Evolutionary conservation across 2,329 filamentous ascomycete species (phyloP), one percentile per base, ranked within the genome.

Genomic region (Penicillium sp.): DNA sequence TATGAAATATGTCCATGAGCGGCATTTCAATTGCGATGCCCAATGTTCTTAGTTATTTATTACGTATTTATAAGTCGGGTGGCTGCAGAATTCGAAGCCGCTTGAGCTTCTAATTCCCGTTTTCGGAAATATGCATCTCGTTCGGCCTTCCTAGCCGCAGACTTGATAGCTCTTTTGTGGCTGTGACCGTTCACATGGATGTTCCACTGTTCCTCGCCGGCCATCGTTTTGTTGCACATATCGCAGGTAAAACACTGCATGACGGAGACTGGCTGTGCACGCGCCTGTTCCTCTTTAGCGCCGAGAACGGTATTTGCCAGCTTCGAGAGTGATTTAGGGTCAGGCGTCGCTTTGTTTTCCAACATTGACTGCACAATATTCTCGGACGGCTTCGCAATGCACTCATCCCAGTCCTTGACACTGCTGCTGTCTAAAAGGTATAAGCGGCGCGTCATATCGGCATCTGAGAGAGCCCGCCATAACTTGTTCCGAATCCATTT

Each of bases 401-500:
- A 72, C 0, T 76, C 66, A 0, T 77, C 60, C 78, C 88, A 96
- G 1, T 70, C 63, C 0, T 74, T 62, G 2, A 84, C 73, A 57
- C 93, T 78, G 2, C 86, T 89, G 54, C 88, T 88, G 69, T 98
- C 89, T 1, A 97, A 72, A 1, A 97, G 71, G 66, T 88, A 97
- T 1, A 96, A 74, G 31, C 75, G 81, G 20, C 79, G 68, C 44
- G 75, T 70, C 13, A 76, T 70, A 2, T 72, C 76, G 31, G 80
- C 76, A 15, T 81, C 78, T 32, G 73, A 76, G 25, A 93, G 73
- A 1, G 84, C 81, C 8, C 85, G 83, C 37, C 93, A 78, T 24
- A 95, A 79, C 64, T 95, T 95, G 58, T 86, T 81, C 13, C 86
- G 81, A 47, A 97, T 95, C 89, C 91, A 98, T 50, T 85, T 82